Percentiles rank a stretch among this genome's conserved stretches.
Conservation (phyloP, 139 green algal genomes). For the Chlorella sp. region DNA sequence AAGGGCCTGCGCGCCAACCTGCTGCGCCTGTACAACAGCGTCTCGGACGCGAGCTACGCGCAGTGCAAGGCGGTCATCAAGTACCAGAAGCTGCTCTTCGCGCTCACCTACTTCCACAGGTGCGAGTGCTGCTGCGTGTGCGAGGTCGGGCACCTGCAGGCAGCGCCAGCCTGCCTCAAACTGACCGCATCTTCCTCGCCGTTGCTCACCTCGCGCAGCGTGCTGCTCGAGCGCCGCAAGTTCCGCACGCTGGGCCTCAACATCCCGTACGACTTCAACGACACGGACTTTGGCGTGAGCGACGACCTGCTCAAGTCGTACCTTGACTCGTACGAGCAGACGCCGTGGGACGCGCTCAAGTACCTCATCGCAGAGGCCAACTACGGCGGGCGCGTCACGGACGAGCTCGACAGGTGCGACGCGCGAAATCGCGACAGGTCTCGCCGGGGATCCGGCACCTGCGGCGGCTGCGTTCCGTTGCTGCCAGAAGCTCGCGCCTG, state of each 20-base stretch:
- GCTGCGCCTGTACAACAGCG: slow-evolving; percentile 67
- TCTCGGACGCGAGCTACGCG: slow-evolving; percentile 60
- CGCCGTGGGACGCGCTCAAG: slow-evolving; percentile 75
- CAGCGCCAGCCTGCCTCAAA: too few relatives aligned
- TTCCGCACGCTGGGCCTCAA: slow-evolving; percentile 86
- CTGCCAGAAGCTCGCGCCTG: too few relatives aligned
- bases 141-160: too few relatives aligned
- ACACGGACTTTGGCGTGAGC: slow-evolving; percentile 82
- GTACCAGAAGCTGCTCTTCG: slow-evolving; percentile 85
- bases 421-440: too few relatives aligned
- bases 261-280: slow-evolving; percentile 90
- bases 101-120: slow-evolving; percentile 81
- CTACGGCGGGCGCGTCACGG: slow-evolving; percentile 72
- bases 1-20: slow-evolving; percentile 78
- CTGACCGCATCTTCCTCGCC: too few relatives aligned
- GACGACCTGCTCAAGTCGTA: slow-evolving; percentile 80
- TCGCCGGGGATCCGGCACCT: too few relatives aligned
- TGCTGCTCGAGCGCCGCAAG: slow-evolving; percentile 81
- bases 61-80: slow-evolving; percentile 49
- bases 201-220: slow-evolving; percentile 6
- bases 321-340: slow-evolving; percentile 60
- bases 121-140: not conserved
- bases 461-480: too few relatives aligned
- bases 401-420: slow-evolving; percentile 76
- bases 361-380: slow-evolving; percentile 84